Conservation (phyloP, 2,329 filamentous ascomycete genomes). For the Thermoascus crustaceus region DNA sequence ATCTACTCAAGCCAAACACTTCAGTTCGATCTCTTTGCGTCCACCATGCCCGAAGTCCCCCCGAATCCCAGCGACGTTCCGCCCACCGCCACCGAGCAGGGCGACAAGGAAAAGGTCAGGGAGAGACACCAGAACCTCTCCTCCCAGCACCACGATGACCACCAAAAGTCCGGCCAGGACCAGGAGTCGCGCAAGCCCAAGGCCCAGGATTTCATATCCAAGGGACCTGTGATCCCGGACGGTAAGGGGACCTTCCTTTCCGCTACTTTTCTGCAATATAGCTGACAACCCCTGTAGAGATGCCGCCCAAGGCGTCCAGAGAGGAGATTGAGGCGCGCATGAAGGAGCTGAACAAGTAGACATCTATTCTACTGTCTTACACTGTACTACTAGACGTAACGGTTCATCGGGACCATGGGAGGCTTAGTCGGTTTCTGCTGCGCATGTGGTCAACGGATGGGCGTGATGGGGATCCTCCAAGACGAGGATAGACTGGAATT, state of each 20-base stretch:
- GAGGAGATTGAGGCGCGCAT: conserved; percentile 60
- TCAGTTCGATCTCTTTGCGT: no score
- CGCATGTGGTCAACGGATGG: no score
- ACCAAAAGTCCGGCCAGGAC: no score
- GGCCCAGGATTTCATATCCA: conserved; percentile 28
- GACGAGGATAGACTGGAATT: no score
- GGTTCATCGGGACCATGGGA: background rate
- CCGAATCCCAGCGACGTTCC: background rate
- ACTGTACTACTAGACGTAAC: no score
- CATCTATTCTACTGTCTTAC: no score
- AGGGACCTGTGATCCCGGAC: conserved; percentile 40
- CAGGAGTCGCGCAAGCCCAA: conserved; percentile 28
- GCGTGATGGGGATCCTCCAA: no score
- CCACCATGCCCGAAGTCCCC: background rate
- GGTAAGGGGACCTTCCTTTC: conserved; percentile 19
- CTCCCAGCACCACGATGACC: conserved; percentile 10
- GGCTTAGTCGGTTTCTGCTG: no score
- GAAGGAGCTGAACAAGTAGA: conserved; percentile 56
- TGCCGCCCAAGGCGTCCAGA: conserved; percentile 44
- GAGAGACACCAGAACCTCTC: conserved; percentile 10
- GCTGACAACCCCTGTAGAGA: conserved; percentile 19
- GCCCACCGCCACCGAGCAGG: no score
- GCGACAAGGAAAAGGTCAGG: background rate
- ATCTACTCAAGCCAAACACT: no score
- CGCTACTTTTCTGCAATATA: background rate